Evolutionary conservation across 2,329 filamentous ascomycete genomes (phyloP), one percentile per base, ranked within the genome.

Genomic region (Fusarium graminum): DNA sequence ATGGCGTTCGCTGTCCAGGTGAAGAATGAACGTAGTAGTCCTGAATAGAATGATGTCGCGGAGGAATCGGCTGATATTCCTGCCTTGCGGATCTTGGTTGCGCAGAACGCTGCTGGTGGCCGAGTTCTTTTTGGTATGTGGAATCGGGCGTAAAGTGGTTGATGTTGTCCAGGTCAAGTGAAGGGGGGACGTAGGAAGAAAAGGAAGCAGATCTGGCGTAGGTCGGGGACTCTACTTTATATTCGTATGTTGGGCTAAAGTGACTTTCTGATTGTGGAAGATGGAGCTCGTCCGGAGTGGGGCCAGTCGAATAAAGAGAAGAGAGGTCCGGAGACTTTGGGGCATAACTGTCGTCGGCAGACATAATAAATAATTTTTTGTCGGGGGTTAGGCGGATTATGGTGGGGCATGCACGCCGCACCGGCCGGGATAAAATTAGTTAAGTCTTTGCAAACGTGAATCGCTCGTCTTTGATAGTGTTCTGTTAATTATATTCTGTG

Each of bases 271-370:
- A 74, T 71, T 75, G 68, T 73, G 72, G 67, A 74, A 69, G 60
- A 67, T 71, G 74, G 46, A 72, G 72, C 57, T 76, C 74, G 64
- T 77, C 76, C 63, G 75, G 72, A 67, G 75, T 76, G 74, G 77
- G 74, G 72, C 74, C 68, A 63, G 77, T 74, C 62, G 82, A 78
- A 71, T 81, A 84, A 75, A 87, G 82, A 59, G 82, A 85, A 60
- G 85, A 86, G 68, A 87, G 81, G 79, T 87, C 85, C 73, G 85
- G 85, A 71, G 85, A 87, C 75, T 82, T 85, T 68, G 85, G 85
- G 68, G 82, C 84, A 78, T 87, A 87, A 62, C 78, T 79, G 72
- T 83, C 82, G 74, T 81, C 79, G 69, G 79, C 80, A 80, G 86
- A 85, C 79, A 78, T 80, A 63, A 69, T 68, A 68, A 69, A 55